Base-by-base conservation (phyloP, 345 rosid species). In the Acer saccharum region DNA sequence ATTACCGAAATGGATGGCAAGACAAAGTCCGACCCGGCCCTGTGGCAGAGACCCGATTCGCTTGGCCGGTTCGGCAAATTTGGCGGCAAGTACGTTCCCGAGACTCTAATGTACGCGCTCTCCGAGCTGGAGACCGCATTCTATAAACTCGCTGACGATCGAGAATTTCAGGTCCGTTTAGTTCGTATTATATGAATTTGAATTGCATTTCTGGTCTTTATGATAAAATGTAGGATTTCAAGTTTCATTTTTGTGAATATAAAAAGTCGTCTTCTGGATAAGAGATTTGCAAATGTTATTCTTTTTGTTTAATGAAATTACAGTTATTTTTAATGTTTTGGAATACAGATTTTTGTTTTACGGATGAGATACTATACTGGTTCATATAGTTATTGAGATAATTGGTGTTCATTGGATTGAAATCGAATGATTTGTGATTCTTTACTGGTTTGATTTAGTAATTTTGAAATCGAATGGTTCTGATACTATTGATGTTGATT, bases 31-130 rank as follows among this genome's bases (percentile, higher is more conserved):
- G 87, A 83, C 71, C 80, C 88, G 18, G 43, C 62, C 13, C 1
- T n/a, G 9, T 86, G 91, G 91, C 82, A 76, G 72, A 79, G 98
- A 43, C 99, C 99, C 17, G 99, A 95, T 79, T 76, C 95, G 0
- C 89, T 92, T 55, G 99, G 99, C 0, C 91, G 99, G 54, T 95
- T 91, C 69, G 99, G 98, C 10, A 87, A 86, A 83, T 93, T 90
- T 76, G 98, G 99, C 11, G 99, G 99, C 27, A 93, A 93, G 78
- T 95, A 86, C 66, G 99, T 95, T 25, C 99, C 97, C 0, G 99
- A 95, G 75, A 95, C 99, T 41, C 88, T 95, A 7, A 95, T 95
- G 97, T 76, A 80, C 79, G 99, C 96, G 27, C 97, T 95, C 54
- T 65, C 94, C 52, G 90, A 95, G 82, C 95, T 95, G 74, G 98